phyloP scores from a whole-genome alignment of 176 grass and related monocot genomes.

The Alopecurus myosuroides region DNA sequence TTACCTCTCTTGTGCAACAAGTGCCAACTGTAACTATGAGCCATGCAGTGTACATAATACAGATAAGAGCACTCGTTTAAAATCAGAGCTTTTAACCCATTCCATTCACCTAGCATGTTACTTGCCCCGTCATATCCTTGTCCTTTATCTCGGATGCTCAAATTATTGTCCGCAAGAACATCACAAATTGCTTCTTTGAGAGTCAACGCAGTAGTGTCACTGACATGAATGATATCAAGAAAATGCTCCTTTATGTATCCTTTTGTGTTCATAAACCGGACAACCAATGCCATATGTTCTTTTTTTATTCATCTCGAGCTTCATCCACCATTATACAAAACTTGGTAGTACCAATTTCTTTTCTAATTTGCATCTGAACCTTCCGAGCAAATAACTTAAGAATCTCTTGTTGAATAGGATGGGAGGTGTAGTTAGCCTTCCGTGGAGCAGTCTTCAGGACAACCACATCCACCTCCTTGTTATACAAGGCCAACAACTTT shows the following conservation, averaged over 20 bases:
- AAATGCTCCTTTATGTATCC: neutral
- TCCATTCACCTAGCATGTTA: too few relatives aligned
- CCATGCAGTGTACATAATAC: too few relatives aligned
- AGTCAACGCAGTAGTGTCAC: neutral
- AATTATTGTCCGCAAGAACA: neutral
- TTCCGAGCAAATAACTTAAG: neutral
- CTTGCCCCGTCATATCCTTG: too few relatives aligned
- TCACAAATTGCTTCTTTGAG: neutral
- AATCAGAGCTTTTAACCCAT: too few relatives aligned
- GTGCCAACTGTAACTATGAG: too few relatives aligned
- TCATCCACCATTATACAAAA: neutral
- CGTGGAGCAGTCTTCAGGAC: neutral
- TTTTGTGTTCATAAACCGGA: neutral
- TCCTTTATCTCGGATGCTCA: neutral
- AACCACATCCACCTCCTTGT: neutral
- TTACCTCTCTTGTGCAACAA: too few relatives aligned
- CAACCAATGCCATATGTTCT: neutral
- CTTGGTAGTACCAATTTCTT: neutral
- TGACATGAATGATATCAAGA: neutral
- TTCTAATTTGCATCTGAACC: neutral
- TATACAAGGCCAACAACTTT: neutral
- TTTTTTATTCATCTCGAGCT: neutral
- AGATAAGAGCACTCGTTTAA: too few relatives aligned
- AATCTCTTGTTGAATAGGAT: neutral
- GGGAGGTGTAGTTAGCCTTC: neutral